These are phyloP conservation scores for Wickerhamiella sergipiensis DNA, from an alignment of 805 yeast species.

Conservation along the genomic window DNA sequence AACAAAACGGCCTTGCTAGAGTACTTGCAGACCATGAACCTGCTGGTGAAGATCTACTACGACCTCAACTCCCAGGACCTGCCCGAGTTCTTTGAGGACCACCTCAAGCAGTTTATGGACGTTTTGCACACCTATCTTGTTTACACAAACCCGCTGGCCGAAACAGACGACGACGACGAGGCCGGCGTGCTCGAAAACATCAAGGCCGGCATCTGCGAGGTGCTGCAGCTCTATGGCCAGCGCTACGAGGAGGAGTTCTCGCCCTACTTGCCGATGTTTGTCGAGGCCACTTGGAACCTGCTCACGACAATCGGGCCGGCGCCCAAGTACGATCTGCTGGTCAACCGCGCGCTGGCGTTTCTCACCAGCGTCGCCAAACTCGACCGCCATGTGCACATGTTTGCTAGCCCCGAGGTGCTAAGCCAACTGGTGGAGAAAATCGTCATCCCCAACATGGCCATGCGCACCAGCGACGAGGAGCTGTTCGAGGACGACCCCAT, in stretches of 20 bases:
- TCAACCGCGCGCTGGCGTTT: constrained; percentile 67
- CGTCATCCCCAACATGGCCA: constrained; percentile 73
- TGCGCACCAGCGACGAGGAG: constrained; percentile 84
- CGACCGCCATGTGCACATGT: constrained; percentile 48
- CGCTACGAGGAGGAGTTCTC: constrained; percentile 87
- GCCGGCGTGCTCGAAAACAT: constrained; percentile 56
- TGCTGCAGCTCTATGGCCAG: constrained; percentile 72
- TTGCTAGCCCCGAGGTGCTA: constrained; percentile 47
- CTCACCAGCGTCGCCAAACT: constrained; percentile 68
- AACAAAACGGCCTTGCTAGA: constrained; percentile 40
- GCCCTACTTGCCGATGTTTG: constrained; percentile 61
- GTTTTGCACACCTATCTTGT: constrained; percentile 69
- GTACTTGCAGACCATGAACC: constrained; percentile 29
- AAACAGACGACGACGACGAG: constrained; percentile 49
- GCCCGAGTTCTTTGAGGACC: constrained; percentile 95
- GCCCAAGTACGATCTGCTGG: constrained; percentile 71
- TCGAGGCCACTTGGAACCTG: constrained; percentile 69
- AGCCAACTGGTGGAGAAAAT: constrained; percentile 70
- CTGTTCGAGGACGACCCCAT: constrained; percentile 94
- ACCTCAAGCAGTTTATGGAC: constrained; percentile 61
- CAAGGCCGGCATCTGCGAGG: constrained; percentile 72
- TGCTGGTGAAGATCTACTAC: constrained; percentile 69
- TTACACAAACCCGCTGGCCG: constrained; percentile 42
- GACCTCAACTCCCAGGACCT: constrained; percentile 96
- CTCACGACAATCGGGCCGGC: constrained; percentile 52